Evolutionary conservation across 2,329 filamentous ascomycete species (phyloP), one percentile per base, ranked within the genome.

Genomic region (Xylaria sp.): DNA sequence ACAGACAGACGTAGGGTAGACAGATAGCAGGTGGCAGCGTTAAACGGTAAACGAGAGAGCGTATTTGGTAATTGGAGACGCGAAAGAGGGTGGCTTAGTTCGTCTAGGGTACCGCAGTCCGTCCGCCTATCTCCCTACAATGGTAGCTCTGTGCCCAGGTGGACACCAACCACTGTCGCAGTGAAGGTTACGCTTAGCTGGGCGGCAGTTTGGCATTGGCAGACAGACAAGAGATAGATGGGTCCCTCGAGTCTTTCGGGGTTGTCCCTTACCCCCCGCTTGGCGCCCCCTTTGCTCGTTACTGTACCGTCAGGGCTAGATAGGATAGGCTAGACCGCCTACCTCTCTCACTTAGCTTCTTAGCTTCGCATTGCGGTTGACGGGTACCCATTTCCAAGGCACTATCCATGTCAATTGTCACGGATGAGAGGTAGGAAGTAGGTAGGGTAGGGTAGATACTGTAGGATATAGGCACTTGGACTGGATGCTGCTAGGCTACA

Each of bases 31-130:
- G 15, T 55, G 52, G 18, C 12, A 39, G 39, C 10, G 51, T 46
- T 46, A 56, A n/a, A 34, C 50, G 51, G n/a, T 46, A 56, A n/a
- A 34, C 50, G 51, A 23, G 41, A 65, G 37, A 65, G 37, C 55
- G 31, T 55, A 60, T 50, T 56, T 60, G 66, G 56, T 48, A 34
- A 58, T 58, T 46, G 55, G 56, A 58, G 56, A 46, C 37, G 8
- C 7, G 23, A 5, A 8, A 39, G 20, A 46, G 41, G 55, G 39
- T 46, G 56, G 41, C 41, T 44, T 58, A 46, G 56, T 23, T 58
- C 2, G 28, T 28, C 28, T 28, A 37, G 34, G 34, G 7, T n/a
- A 37, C 52, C 52, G 31, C n/a, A 58, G 39, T n/a, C 37, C 18
- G 23, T 46, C n/a, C 46, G 25, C 25, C 31, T 28, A 15, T 55